phyloP scores from a whole-genome alignment of 192 early-diverging fungal species.

The Obelidium mucronatum region DNA sequence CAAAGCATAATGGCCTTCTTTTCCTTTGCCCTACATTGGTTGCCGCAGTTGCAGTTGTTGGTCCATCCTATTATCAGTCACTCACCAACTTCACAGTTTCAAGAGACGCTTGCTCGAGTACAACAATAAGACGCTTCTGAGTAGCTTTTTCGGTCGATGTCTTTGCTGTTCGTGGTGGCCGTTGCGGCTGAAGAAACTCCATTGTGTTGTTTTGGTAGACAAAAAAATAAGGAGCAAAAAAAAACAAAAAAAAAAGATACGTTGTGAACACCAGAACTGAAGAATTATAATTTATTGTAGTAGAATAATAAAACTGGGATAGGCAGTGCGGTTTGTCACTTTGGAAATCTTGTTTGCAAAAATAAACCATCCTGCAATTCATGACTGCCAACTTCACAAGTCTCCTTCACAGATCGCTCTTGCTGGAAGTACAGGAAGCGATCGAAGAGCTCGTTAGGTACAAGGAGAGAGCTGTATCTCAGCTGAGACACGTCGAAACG shows the following conservation, averaged over 20 bases:
- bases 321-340: too few relatives aligned
- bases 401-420: too few relatives aligned
- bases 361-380: too few relatives aligned
- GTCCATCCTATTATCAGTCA: slow-evolving; percentile 25
- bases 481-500: too few relatives aligned
- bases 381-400: too few relatives aligned
- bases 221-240: slow-evolving; percentile 19
- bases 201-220: not conserved
- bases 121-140: slow-evolving; percentile 85
- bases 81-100: slow-evolving; percentile 86
- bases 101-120: slow-evolving; percentile 88
- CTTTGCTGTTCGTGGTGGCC: slow-evolving; percentile 6
- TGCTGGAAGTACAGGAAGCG: too few relatives aligned
- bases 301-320: too few relatives aligned
- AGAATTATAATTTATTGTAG: too few relatives aligned
- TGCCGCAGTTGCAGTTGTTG: not conserved
- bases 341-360: too few relatives aligned
- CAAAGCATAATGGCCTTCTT: slow-evolving; percentile 80
- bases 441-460: too few relatives aligned
- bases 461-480: too few relatives aligned
- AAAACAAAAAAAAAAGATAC: not conserved
- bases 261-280: not conserved
- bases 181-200: slow-evolving; percentile 30
- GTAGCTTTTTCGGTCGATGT: slow-evolving; percentile 26
- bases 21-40: slow-evolving; percentile 50